Conservation (phyloP, 129 eudicot genomes). For the Flaveria robusta region DNA sequence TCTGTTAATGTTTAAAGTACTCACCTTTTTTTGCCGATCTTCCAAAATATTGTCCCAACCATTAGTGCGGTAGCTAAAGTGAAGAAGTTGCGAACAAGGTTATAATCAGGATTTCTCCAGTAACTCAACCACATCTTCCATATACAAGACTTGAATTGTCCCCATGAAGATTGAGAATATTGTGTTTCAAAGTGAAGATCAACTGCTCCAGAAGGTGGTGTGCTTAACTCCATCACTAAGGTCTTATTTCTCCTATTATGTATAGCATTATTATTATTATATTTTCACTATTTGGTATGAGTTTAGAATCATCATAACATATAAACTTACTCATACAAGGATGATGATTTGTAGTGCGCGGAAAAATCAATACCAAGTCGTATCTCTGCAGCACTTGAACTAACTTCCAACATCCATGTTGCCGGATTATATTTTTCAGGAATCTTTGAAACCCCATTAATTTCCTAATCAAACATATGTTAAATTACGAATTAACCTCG, state of each 20-base stretch:
- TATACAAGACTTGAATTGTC: constrained; percentile 66
- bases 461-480: constrained; percentile 34
- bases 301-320: background rate
- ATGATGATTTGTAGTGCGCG: constrained; percentile 47
- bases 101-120: constrained; percentile 92
- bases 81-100: constrained; percentile 72
- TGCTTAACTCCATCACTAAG: constrained; percentile 58
- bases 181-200: constrained; percentile 65
- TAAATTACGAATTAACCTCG: background rate
- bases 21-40: constrained; percentile 63
- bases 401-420: constrained; percentile 81
- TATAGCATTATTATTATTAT: background rate
- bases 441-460: constrained; percentile 55
- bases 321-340: constrained; percentile 45
- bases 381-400: constrained; percentile 54
- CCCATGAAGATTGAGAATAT: constrained; percentile 67
- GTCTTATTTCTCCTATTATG: constrained; percentile 55
- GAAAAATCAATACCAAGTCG: constrained; percentile 66
- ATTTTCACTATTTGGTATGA: constrained; percentile 3
- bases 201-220: constrained; percentile 60
- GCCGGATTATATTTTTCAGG: constrained; percentile 66
- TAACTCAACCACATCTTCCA: constrained; percentile 89
- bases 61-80: constrained; percentile 69
- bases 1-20: background rate
- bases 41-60: constrained; percentile 84